Evolutionary conservation across 306 rosid species (phyloP).

Genomic region (Fragaria nilgerrensis): DNA sequence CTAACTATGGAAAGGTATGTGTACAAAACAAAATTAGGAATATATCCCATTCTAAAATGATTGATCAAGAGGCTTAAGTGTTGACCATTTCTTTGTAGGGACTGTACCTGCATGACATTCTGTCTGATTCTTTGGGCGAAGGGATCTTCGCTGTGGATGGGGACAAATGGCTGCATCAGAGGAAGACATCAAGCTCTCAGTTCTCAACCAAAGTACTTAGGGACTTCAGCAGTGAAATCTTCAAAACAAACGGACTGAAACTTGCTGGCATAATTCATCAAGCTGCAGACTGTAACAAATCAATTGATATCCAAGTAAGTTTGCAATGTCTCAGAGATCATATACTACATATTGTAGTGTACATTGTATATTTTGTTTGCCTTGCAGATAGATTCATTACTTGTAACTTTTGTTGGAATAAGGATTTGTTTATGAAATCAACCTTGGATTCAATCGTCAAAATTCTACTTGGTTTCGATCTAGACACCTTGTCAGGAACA

Average conservation of each 20-base stretch:
- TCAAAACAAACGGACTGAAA: conserved; percentile 23
- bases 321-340: no score
- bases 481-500: conserved; percentile 26
- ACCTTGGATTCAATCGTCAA: conserved; percentile 29
- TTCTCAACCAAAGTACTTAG: conserved; percentile 33
- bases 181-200: conserved; percentile 34
- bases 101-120: conserved; percentile 15
- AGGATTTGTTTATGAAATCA: conserved; percentile 15
- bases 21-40: conserved; percentile 16
- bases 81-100: conserved; percentile 14
- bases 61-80: not conserved
- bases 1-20: conserved; percentile 33
- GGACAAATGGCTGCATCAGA: conserved; percentile 33
- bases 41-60: no score
- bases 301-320: conserved; percentile 30
- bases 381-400: no score
- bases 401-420: no score
- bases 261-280: conserved; percentile 25
- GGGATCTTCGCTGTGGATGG: conserved; percentile 36
- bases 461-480: conserved; percentile 17
- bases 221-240: conserved; percentile 1
- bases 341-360: no score
- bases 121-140: conserved; percentile 20
- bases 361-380: no score
- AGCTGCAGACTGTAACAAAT: conserved; percentile 8